Evolutionary conservation across 306 rosid genomes (phyloP).

Genomic region (Trifolium pratense): DNA sequence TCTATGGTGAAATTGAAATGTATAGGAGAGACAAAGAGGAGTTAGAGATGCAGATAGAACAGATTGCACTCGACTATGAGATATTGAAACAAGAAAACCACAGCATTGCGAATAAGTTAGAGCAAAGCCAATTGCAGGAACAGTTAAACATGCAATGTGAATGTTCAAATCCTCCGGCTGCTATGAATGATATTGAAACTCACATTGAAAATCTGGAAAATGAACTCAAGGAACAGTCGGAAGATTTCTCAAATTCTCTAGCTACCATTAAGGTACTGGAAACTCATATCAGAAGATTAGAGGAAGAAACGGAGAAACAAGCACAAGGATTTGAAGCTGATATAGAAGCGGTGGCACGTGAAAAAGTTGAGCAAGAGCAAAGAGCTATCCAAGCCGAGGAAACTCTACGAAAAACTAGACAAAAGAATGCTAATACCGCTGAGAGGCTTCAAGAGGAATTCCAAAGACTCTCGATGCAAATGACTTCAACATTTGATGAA

Average conservation of each 20-base stretch:
- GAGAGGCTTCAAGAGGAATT: constrained; percentile 94
- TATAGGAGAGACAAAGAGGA: constrained; percentile 92
- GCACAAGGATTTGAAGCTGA: constrained; percentile 72
- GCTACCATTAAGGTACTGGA: constrained; percentile 72
- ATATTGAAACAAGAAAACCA: constrained; percentile 97
- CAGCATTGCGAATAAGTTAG: constrained; percentile 68
- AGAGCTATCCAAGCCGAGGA: constrained; percentile 94
- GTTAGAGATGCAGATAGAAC: constrained; percentile 95
- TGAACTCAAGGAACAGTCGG: constrained; percentile 71
- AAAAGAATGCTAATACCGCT: constrained; percentile 74
- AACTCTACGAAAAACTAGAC: constrained; percentile 69
- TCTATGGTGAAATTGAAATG: constrained; percentile 81
- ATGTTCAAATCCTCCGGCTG: constrained; percentile 60
- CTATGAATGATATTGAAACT: constrained; percentile 60
- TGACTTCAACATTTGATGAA: constrained; percentile 82
- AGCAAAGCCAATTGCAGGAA: constrained; percentile 91
- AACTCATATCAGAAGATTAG: constrained; percentile 63
- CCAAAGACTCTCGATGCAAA: constrained; percentile 72
- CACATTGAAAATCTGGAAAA: constrained; percentile 69
- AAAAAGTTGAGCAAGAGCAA: constrained; percentile 87
- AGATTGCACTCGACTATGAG: constrained; percentile 96
- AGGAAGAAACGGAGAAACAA: constrained; percentile 79
- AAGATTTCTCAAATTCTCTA: constrained; percentile 73
- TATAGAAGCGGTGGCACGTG: constrained; percentile 63
- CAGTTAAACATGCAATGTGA: constrained; percentile 82